A percentile compares a stretch with the other conserved stretches of the same genome.
Evolutionary conservation across 371 early-diverging fungal species (phyloP).

Genomic region (Blyttiomyces sp.): DNA sequence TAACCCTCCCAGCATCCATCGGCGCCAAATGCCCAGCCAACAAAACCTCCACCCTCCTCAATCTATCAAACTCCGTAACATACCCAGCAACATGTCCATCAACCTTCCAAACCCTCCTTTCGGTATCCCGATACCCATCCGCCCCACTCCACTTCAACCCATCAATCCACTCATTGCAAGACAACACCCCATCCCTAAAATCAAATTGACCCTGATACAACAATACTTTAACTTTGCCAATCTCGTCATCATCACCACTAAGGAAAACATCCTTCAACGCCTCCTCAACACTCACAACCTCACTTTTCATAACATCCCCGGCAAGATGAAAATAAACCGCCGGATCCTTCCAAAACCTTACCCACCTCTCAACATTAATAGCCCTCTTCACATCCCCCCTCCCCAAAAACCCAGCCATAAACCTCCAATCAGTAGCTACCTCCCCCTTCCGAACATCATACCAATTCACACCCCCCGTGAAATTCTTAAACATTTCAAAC

Average conservation of each 20-base stretch:
- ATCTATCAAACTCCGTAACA: no score
- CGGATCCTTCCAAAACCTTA: conserved; percentile 40
- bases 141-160: conserved; percentile 53
- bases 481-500: conserved; percentile 55
- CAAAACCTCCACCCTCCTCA: no score
- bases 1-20: no score
- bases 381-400: conserved; percentile 43
- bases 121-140: conserved; percentile 41
- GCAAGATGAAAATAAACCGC: conserved; percentile 40
- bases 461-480: conserved; percentile 59
- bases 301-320: conserved; percentile 60
- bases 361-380: conserved; percentile 39
- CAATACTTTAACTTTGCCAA: conserved; percentile 31
- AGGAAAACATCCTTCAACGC: background rate
- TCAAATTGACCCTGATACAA: conserved; percentile 64
- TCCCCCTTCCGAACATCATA: conserved; percentile 64
- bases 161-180: conserved; percentile 59
- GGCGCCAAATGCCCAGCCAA: no score
- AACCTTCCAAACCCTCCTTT: conserved; percentile 48
- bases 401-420: conserved; percentile 53
- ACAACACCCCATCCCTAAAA: conserved; percentile 63
- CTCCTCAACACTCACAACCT: conserved; percentile 44
- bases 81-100: no score
- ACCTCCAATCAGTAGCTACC: conserved; percentile 48
- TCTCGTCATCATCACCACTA: conserved; percentile 5